phyloP scores from a whole-genome alignment of 129 eudicot species.

The sunflower (Helianthus annuus) region HanXRQr2.0-SUNRISE NC_035442.2:154908693-154909192 shows the following conservation, averaged over 20 bases:
- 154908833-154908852: conserved; percentile 5
- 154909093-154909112: too few relatives aligned
- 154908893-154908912: neutral
- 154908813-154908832: neutral
- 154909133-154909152: conserved; percentile 7
- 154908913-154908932: neutral
- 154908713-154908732: neutral
- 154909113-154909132: neutral
- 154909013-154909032: too few relatives aligned
- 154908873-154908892: neutral
- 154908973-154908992: too few relatives aligned
- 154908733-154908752: too few relatives aligned
- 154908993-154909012: too few relatives aligned
- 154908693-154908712: neutral
- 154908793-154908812: neutral
- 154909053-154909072: too few relatives aligned
- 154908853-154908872: neutral
- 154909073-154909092: too few relatives aligned
- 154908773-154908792: conserved; percentile 1
- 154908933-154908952: neutral
- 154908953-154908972: neutral
- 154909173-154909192: conserved; percentile 1
- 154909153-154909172: conserved; percentile 13
- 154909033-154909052: too few relatives aligned
- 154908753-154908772: neutral